Percentiles rank a stretch among this genome's conserved stretches.
Conservation (phyloP, 129 eudicot genomes). For the Oenanthe sinensis region DNA sequence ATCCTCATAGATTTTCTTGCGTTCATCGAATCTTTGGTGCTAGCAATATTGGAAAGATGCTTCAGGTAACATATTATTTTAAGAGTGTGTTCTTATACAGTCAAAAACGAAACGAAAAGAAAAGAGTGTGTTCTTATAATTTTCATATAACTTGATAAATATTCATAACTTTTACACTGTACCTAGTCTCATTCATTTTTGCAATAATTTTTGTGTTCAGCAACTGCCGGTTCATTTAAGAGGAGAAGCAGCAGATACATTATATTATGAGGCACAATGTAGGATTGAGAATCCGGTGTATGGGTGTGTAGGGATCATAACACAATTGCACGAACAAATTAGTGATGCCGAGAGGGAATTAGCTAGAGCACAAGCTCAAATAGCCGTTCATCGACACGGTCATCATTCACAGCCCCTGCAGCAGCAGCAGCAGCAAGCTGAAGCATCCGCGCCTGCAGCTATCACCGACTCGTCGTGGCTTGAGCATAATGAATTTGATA, state of each 20-base stretch:
- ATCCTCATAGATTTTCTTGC: slow-evolving; percentile 33
- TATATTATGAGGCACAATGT: slow-evolving; percentile 38
- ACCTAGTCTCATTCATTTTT: neutral
- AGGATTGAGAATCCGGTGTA: slow-evolving; percentile 44
- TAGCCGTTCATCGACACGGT: slow-evolving; percentile 17
- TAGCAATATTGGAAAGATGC: slow-evolving; percentile 32
- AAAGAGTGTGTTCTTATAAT: too few relatives aligned
- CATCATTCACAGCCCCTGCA: neutral
- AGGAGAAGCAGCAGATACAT: slow-evolving; percentile 25
- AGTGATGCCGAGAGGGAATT: slow-evolving; percentile 27
- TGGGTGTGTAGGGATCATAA: slow-evolving; percentile 41
- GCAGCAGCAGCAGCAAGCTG: neutral
- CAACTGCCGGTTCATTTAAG: slow-evolving; percentile 25
- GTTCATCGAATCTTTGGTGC: slow-evolving; percentile 45
- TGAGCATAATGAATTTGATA: neutral
- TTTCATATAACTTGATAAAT: neutral
- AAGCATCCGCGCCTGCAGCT: neutral
- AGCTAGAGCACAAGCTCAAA: slow-evolving; percentile 28
- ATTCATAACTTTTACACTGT: neutral
- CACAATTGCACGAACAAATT: slow-evolving; percentile 27
- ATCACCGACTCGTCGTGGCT: neutral
- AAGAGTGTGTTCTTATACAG: too few relatives aligned
- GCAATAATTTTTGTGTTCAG: slow-evolving; percentile 9
- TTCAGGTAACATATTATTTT: slow-evolving; percentile 23
- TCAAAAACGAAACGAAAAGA: too few relatives aligned